Evolutionary conservation across 768 basidiomycete species (phyloP), one percentile per base, ranked within the genome.

Genomic region (Lepiota brunneoincarnata): DNA sequence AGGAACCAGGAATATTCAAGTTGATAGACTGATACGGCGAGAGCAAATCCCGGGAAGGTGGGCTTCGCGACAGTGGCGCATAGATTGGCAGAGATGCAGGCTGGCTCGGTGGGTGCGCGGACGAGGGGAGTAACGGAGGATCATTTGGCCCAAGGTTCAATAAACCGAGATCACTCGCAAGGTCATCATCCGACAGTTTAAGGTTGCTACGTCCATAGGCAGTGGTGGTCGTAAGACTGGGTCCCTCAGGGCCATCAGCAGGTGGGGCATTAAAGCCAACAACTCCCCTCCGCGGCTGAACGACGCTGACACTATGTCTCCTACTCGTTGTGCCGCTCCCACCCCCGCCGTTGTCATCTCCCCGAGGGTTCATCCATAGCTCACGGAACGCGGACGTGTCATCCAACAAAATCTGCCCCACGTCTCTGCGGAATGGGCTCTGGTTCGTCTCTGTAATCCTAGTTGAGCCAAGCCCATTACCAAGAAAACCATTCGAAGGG

Each of bases 391-490:
- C 83, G 0, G 84, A 80, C 3, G 81, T 83, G 52, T 91, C 89
- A 62, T 91, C 88, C 45, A 86, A 68, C 34, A 91, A 68, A 53
- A 92, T 89, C 68, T 87, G 83, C 5, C 82, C 83, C 15, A 93
- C 87, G 66, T 93, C 89, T 20, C 91, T 75, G n/a, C 89, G 81
- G 65, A 93, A 93, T 0, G 91, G 91, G 58, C 82, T 85, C 80
- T 90, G 88, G 66, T 92, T 93, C 26, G 89, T 87, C 38, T 81
- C 69, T 52, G 73, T 70, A n/a, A 54, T 45, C 21, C 52, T 45
- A 6, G 36, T 23, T 15, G 43, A 28, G 18, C 31, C 38, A 68
- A 72, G 71, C 61, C 75, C 79, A 68, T 79, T 81, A 63, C 73
- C 69, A 55, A 67, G 64, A 61, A 69, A 62, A 58, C 73, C 73